phyloP scores from a whole-genome alignment of 306 rosid species.

The Fragaria ananassa region DNA sequence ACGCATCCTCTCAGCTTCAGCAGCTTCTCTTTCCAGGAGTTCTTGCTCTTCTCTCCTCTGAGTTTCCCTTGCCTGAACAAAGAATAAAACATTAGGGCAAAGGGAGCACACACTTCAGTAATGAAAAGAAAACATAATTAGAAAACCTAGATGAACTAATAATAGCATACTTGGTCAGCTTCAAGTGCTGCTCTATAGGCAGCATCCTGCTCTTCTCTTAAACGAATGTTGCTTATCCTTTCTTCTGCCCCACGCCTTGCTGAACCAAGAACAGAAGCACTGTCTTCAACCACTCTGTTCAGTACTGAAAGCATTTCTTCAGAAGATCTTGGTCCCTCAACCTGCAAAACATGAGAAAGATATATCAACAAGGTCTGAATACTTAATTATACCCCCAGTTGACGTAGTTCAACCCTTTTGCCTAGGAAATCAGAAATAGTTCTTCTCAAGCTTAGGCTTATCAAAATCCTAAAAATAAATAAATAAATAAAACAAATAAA shows the following conservation, averaged over 20 bases:
- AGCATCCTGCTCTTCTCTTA: constrained; percentile 99
- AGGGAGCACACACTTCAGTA: not conserved
- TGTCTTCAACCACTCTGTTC: constrained; percentile 91
- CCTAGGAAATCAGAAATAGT: not conserved
- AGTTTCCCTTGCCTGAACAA: constrained; percentile 81
- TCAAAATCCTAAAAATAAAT: not conserved
- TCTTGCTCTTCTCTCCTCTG: constrained; percentile 92
- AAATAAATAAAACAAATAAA: too few relatives aligned
- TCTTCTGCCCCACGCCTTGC: constrained; percentile 94
- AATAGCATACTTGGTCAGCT: constrained; percentile 87
- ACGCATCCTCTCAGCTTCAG: constrained; percentile 82
- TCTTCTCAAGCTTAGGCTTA: not conserved
- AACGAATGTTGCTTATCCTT: constrained; percentile 62
- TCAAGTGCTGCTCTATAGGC: constrained; percentile 97
- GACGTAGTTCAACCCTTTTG: not conserved
- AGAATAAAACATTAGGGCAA: constrained; percentile 23
- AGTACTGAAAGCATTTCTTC: constrained; percentile 76
- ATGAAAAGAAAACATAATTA: not conserved
- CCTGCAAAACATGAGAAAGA: constrained; percentile 46
- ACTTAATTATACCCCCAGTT: not conserved
- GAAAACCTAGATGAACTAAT: not conserved
- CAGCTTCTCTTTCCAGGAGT: constrained; percentile 90
- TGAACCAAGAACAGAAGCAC: constrained; percentile 72
- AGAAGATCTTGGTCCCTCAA: constrained; percentile 82
- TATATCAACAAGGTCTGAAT: not conserved